These are phyloP conservation scores for Podochytrium sp. DNA, from an alignment of 192 early-diverging fungal genomes.

Conservation along the genomic window DNA sequence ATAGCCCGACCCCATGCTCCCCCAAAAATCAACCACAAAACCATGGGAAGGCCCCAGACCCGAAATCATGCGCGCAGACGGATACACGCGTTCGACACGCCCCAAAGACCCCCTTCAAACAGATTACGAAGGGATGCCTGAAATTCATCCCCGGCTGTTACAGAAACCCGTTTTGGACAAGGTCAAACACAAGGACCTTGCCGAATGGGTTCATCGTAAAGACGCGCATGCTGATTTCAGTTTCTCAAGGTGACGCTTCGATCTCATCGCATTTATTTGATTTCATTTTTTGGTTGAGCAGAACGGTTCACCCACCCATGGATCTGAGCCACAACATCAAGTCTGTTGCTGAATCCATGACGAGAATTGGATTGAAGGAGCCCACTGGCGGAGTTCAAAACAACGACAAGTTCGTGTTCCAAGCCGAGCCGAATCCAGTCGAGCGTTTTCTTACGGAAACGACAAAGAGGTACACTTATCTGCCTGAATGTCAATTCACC, in stretches of 20 bases:
- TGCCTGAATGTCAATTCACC: constrained; percentile 10
- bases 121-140: constrained; percentile 10
- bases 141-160: constrained; percentile 24
- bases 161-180: constrained; percentile 3
- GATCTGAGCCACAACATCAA: constrained; percentile 23
- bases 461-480: constrained; percentile 36
- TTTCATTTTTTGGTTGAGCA: not conserved
- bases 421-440: constrained; percentile 22
- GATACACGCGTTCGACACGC: constrained; percentile 47
- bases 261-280: not conserved
- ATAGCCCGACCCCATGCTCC: constrained; percentile 1
- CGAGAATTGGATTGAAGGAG: constrained; percentile 41
- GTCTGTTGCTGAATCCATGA: not conserved
- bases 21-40: not conserved
- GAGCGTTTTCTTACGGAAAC: constrained; percentile 47
- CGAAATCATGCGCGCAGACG: constrained; percentile 44
- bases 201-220: constrained; percentile 34
- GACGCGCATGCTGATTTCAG: constrained; percentile 33
- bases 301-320: constrained; percentile 34
- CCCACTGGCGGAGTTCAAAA: constrained; percentile 51
- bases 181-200: constrained; percentile 18
- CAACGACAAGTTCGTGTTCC: constrained; percentile 38
- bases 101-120: constrained; percentile 38
- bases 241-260: constrained; percentile 40
- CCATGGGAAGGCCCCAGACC: constrained; percentile 37